Base-by-base conservation (phyloP, 208 protist genomes). In the Wallacemonas rigidus region DNA sequence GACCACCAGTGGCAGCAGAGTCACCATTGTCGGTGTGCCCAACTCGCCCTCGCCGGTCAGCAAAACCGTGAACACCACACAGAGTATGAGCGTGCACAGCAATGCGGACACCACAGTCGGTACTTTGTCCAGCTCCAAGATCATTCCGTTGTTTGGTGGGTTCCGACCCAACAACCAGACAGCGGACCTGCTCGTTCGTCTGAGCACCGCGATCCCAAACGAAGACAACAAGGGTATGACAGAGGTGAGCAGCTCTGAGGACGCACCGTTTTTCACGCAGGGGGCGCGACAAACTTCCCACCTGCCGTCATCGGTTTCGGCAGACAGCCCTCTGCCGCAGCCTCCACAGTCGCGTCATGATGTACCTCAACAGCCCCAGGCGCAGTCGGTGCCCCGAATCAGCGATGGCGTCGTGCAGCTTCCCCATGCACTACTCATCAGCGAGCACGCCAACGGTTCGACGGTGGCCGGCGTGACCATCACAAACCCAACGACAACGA, bases 191-290 rank as follows among this genome's bases (percentile, higher is more conserved):
- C 58, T 82, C 39, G 69, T 72, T 50, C 56, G 67, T 44, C 73
- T 81, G 75, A 84, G 75, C 69, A 81, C 71, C 7, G 75, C 75
- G 14, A 48, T 84, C 17, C 47, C 54, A 36, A 83, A 73, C 60
- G 74, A 82, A 3, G 58, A 55, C 43, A 75, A 57, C 57, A 65
- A 61, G 14, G 43, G 4, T 12, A 56, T 50, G 45, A 51, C 35
- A 2, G n/a, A 50, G 45, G 45, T 6, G 8, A 50, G 45, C 45
- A 14, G 45, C 45, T 6, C 26, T 26, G 26, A 26, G 26, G 26
- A 26, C 26, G 26, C 26, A 26, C 26, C 26, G 26, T 26, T 26
- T 26, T 26, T 26, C 26, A 26, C 26, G 26, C 26, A 26, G 26
- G 26, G 26, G 26, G 26, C 26, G 26, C 26, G 26, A 26, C 26